A percentile compares a stretch with the other conserved stretches of the same genome.
phyloP scores from a whole-genome alignment of 306 rosid species.

The Lathyrus aphaca region DNA sequence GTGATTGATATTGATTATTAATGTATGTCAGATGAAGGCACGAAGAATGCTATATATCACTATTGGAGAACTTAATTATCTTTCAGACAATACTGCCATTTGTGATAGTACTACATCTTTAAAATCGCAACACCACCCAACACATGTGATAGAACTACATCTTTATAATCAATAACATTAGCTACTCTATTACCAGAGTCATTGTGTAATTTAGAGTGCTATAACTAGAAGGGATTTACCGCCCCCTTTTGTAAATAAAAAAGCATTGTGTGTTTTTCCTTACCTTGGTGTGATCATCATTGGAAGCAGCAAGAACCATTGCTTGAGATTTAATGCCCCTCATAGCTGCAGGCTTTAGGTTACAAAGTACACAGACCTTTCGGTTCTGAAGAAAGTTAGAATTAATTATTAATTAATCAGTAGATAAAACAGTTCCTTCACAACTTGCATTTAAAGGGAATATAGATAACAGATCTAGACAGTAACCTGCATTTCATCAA shows the following conservation, averaged over 20 bases:
- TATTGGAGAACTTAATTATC: no score
- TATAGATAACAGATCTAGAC: constrained; percentile 19
- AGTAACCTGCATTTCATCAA: constrained; percentile 90
- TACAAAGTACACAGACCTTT: constrained; percentile 90
- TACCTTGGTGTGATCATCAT: constrained; percentile 56
- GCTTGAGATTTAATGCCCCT: constrained; percentile 93
- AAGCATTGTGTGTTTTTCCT: constrained; percentile 32
- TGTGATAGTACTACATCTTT: no score
- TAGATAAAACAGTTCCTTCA: not conserved
- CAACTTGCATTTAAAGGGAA: constrained; percentile 18
- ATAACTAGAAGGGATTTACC: no score
- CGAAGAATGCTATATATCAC: no score
- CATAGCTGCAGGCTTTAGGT: constrained; percentile 90
- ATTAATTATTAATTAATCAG: constrained; percentile 29
- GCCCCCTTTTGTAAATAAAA: not conserved
- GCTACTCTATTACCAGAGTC: no score
- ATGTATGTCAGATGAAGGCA: no score
- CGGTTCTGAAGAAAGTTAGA: constrained; percentile 64
- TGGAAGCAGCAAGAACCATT: constrained; percentile 93
- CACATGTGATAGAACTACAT: no score
- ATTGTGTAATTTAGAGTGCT: no score
- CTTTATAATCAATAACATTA: no score
- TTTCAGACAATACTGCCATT: no score
- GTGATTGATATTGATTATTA: no score
- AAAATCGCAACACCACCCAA: no score